These are phyloP conservation scores for Penicillium occitanis DNA, from an alignment of 2,329 filamentous ascomycete genomes.

Conservation along the genomic window DNA sequence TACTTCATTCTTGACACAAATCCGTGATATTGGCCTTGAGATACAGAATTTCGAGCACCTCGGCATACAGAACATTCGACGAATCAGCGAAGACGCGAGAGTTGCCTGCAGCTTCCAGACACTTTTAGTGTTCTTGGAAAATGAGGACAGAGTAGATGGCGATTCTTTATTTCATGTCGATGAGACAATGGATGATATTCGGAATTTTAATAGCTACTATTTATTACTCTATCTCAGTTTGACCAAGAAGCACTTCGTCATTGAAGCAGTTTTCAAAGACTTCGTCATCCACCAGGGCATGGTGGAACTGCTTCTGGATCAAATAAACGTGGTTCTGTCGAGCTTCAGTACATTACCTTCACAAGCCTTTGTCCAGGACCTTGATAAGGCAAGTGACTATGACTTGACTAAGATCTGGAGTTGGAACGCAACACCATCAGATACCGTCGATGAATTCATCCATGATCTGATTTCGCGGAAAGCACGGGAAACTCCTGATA, in stretches of 20 bases:
- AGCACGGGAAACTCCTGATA: background rate
- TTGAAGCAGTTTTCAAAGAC: background rate
- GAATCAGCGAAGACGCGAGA: background rate
- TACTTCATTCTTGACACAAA: constrained; percentile 51
- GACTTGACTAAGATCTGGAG: constrained; percentile 14
- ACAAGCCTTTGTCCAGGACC: background rate
- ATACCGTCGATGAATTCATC: constrained; percentile 4
- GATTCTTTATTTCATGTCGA: background rate
- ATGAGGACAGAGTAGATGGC: background rate
- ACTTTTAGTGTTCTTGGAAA: constrained; percentile 7
- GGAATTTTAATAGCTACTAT: constrained; percentile 10
- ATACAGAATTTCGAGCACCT: constrained; percentile 6
- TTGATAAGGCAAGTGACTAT: background rate
- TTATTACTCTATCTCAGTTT: background rate
- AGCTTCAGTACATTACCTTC: background rate
- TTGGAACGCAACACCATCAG: constrained; percentile 10
- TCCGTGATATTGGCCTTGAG: constrained; percentile 47
- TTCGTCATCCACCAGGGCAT: background rate
- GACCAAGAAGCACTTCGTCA: background rate
- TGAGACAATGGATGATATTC: constrained; percentile 12
- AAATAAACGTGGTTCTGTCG: background rate
- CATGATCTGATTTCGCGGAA: constrained; percentile 14
- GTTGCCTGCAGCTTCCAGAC: constrained; percentile 10
- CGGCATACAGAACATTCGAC: constrained; percentile 10
- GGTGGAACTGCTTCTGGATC: background rate